Evolutionary conservation across 108 stramenopile species (phyloP), one percentile per base, ranked within the genome.

Genomic region (Pseudonitzschia multiseries): DNA sequence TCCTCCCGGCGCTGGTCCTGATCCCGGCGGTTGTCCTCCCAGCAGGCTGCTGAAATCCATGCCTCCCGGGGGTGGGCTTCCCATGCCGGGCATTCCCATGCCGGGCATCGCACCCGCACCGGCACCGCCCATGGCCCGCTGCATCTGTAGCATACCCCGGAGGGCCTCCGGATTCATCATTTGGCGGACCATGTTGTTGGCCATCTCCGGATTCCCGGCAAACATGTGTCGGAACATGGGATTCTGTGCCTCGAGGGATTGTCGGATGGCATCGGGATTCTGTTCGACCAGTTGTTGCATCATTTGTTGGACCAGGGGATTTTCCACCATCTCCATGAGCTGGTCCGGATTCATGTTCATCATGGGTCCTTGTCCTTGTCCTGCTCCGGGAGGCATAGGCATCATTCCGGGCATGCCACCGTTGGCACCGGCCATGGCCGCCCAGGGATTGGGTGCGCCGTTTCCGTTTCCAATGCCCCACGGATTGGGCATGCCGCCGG

Each of bases 151-250:
- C 90, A 92, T 92, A 29, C 76, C 54, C 20, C 93, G 78, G n/a
- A 93, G 22, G 27, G 73, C 83, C 27, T 87, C 69, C 24, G 91
- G 91, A 60, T 92, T 84, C 88, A 93, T 83, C 87, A 89, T 89
- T 21, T 78, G 57, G 65, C 89, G 82, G 73, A 94, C 74, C 24
- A 88, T 69, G 46, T 75, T 29, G 57, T 81, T 72, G 27, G 71
- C 85, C 57, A 63, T 24, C 51, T 82, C 73, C 4, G 93, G 86
- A 71, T 89, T 88, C 48, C 79, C 53, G 29, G 85, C 73, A 79
- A 90, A 89, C 83, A 96, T 86, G 77, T 90, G 85, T 69, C 79
- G 71, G 69, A 93, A 75, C 79, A 85, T 83, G 27, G 95, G 90
- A 73, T 93, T 94, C 61, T 84, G 83, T 26, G 68, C 69, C 65